A percentile compares a stretch with the other conserved stretches of the same genome.
Evolutionary conservation across 345 rosid species (phyloP).

Genomic region (Cardamine chenopodiifolia): DNA sequence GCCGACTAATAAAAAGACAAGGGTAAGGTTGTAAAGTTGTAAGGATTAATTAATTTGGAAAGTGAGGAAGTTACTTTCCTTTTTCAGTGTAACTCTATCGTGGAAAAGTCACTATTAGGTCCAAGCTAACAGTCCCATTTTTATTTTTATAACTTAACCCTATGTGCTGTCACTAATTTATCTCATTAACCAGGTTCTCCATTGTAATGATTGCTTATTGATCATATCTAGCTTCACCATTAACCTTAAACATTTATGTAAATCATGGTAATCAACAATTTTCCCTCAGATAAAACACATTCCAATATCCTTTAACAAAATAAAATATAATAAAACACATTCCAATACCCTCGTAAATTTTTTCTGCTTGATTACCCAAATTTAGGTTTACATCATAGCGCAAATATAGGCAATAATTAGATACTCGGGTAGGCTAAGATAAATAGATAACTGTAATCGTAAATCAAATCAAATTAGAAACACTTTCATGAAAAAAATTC

Average conservation of each 20-base stretch:
- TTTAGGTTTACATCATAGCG: background rate
- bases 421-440: background rate
- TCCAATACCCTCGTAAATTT: background rate
- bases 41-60: background rate
- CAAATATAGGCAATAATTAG: conserved; percentile 5
- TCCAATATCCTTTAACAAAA: too few species aligned
- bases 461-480: background rate
- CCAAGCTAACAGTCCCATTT: background rate
- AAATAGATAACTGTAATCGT: background rate
- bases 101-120: background rate
- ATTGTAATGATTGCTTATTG: background rate
- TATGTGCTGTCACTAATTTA: conserved; percentile 17
- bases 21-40: conserved; percentile 11
- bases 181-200: conserved; percentile 21
- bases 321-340: background rate
- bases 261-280: conserved; percentile 8
- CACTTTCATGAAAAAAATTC: background rate
- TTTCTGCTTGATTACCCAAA: background rate
- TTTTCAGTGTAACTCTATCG: background rate
- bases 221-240: background rate
- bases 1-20: conserved; percentile 6
- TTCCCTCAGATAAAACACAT: too few species aligned
- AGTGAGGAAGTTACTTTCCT: background rate
- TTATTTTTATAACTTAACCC: conserved; percentile 12
- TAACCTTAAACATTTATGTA: background rate